These are phyloP conservation scores for Hordeum pubiflorum DNA, from an alignment of 202 grass and related monocot species.

Conservation along the genomic window DNA sequence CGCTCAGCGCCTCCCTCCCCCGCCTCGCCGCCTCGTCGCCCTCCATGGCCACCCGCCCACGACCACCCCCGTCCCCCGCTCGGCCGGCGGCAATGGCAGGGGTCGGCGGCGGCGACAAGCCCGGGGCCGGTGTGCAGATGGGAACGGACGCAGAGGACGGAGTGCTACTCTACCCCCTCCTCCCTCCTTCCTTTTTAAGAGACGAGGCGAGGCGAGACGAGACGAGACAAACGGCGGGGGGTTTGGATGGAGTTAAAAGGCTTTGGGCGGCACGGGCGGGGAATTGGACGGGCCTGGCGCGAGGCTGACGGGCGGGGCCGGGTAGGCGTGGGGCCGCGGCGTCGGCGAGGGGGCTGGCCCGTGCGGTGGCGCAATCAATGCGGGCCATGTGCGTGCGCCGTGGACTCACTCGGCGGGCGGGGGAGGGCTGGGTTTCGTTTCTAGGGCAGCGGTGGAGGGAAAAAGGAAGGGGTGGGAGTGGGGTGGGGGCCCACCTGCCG, in stretches of 20 bases:
- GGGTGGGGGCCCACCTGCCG: background rate
- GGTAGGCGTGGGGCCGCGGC: accelerated
- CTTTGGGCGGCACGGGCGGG: background rate
- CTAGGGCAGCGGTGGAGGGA: constrained; percentile 7
- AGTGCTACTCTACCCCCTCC: background rate
- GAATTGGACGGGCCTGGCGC: background rate
- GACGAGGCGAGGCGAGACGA: background rate
- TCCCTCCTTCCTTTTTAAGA: background rate
- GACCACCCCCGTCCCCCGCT: background rate
- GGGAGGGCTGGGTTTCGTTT: background rate
- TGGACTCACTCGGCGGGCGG: background rate
- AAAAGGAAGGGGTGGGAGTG: background rate
- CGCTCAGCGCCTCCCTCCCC: constrained; percentile 24
- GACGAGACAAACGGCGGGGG: background rate
- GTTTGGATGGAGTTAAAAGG: background rate
- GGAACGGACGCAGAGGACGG: background rate
- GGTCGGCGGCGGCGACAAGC: background rate
- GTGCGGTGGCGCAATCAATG: constrained; percentile 27
- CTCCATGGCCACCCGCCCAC: background rate
- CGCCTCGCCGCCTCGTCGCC: background rate
- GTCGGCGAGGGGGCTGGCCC: background rate
- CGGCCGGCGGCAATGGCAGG: background rate
- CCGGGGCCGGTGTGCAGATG: background rate
- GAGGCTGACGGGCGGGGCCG: constrained; percentile 1
- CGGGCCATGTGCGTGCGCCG: constrained; percentile 21